Base-by-base conservation (phyloP, 2,329 filamentous ascomycete species). In the Claviceps digitariae region DNA sequence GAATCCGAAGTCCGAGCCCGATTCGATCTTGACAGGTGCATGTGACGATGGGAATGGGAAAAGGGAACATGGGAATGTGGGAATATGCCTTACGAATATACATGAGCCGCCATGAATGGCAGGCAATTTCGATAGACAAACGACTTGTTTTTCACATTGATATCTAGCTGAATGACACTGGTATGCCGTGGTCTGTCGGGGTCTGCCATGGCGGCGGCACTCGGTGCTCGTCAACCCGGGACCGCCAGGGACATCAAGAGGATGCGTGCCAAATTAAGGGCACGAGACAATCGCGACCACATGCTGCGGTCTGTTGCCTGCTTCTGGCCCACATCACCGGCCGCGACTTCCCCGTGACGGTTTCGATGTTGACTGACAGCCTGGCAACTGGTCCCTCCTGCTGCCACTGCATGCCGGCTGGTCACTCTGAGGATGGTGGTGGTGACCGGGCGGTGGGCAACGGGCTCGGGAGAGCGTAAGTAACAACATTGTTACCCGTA, bases 321-420 rank as follows among this genome's bases (percentile, higher is more conserved):
- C 46, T 43, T 8, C 15, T 7, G 17, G 36, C 55, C 53, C 50
- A 41, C 21, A 45, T 45, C 13, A 9, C 21, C 43, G 21, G 21
- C 27, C 54, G 50, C 54, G 27, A 13, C 48, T 52, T 51, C 50
- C 50, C 50, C n/a, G 40, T 10, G 43, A 17, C 41, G 25, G 41
- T 9, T 2, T 23, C 38, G 41, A n/a, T n/a, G n/a, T n/a, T n/a
- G n/a, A 23, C 41, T 23, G 25, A 40, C 38, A 43, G 45, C 51
- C 23, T 8, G n/a, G 13, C 25, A 27, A 10, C 46, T 45, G 52
- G 50, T 57, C 53, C 27, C 51, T 57, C 56, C 53, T 58, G 57
- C 57, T 15, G 21, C 23, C 21, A 44, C 21, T 44, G 5, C 21
- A 25, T 23, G 20, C 41, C 15, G 34, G 15, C 34, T 38, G 34